phyloP scores from a whole-genome alignment of 208 protist species.

The Tritrichomonas musculus region DNA sequence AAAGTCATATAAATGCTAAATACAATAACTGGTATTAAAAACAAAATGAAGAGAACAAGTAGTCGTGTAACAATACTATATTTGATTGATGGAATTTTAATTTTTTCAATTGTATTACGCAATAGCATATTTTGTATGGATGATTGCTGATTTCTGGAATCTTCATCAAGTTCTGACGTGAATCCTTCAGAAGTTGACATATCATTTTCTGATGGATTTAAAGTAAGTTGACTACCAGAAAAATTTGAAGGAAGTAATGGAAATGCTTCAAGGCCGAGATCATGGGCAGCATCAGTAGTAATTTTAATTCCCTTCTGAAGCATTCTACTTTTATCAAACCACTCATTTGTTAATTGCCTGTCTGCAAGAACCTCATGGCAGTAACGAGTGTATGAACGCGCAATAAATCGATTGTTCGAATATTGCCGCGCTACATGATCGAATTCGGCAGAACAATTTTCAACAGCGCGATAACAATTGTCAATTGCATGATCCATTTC shows the following conservation, averaged over 20 bases:
- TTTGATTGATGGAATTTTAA: slow-evolving; percentile 1
- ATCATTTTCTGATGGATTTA: too few species aligned
- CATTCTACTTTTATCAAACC: not conserved
- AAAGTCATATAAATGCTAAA: not conserved
- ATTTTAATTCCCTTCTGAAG: not conserved
- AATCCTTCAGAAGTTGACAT: too few species aligned
- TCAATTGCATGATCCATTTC: not conserved
- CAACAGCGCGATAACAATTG: not conserved
- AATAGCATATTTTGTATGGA: too few species aligned
- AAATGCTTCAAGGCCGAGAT: not conserved
- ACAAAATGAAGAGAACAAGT: not conserved
- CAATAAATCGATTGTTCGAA: not conserved
- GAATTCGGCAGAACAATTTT: not conserved
- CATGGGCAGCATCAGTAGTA: not conserved
- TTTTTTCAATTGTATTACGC: not conserved
- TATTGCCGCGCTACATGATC: not conserved
- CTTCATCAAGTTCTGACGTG: too few species aligned
- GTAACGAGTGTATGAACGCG: not conserved
- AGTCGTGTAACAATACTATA: not conserved
- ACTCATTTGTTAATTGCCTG: not conserved
- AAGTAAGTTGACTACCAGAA: too few species aligned
- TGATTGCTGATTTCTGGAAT: too few species aligned
- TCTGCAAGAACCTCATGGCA: not conserved
- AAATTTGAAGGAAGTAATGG: not conserved
- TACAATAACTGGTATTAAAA: not conserved